Evolutionary conservation across 1,284 basidiomycete species (phyloP).

Genomic region (Phylloboletellus chloephorus): DNA sequence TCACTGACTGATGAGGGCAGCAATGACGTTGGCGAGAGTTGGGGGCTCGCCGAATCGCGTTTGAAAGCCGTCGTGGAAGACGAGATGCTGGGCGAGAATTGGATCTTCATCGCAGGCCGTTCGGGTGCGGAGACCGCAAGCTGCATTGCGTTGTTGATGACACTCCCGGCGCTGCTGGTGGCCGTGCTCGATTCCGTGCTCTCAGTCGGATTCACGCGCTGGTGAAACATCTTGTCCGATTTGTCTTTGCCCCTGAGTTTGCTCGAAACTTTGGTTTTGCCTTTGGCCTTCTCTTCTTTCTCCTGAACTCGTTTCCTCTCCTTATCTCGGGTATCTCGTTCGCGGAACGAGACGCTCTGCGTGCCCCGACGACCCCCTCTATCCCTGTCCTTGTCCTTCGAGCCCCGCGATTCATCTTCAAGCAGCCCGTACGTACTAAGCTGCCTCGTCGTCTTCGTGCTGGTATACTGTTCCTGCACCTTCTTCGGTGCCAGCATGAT

Average conservation of each 20-base stretch:
- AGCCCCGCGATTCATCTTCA: conserved; percentile 36
- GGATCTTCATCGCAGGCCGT: conserved; percentile 11
- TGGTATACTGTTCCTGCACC: conserved; percentile 73
- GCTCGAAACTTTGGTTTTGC: conserved; percentile 21
- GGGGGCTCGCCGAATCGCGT: conserved; percentile 15
- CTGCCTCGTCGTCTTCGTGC: conserved; percentile 66
- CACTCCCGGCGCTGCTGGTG: conserved; percentile 31
- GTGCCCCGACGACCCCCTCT: conserved; percentile 12
- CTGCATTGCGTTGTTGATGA: conserved; percentile 8
- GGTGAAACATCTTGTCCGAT: conserved; percentile 18
- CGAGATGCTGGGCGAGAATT: conserved; percentile 20
- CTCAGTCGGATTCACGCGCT: conserved; percentile 15
- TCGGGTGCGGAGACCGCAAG: conserved; percentile 13
- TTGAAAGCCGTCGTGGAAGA: conserved; percentile 14
- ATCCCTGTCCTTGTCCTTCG: conserved; percentile 9
- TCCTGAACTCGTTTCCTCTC: conserved; percentile 19
- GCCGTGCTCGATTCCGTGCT: conserved; percentile 30
- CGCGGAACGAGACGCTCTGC: conserved; percentile 16
- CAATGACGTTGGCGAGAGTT: conserved; percentile 20
- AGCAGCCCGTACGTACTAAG: conserved; percentile 63
- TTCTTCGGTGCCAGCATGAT: conserved; percentile 64
- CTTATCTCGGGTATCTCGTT: conserved; percentile 14
- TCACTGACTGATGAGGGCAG: conserved; percentile 8
- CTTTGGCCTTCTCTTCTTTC: conserved; percentile 17
- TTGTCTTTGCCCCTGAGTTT: conserved; percentile 25